Base-by-base conservation (phyloP, 148 eudicot species). In the Suaeda aralocaspica region DNA sequence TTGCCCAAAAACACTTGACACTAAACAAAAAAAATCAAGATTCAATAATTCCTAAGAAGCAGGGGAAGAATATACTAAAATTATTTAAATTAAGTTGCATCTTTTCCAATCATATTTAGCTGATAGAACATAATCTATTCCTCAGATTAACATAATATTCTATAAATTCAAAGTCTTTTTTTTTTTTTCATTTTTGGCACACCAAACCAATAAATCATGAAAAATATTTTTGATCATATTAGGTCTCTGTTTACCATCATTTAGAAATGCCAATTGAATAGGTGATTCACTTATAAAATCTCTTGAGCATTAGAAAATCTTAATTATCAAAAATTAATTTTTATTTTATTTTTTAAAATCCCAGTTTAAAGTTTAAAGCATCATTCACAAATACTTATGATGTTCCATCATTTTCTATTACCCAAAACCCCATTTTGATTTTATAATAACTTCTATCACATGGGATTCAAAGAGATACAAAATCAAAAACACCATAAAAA, bases 221-320 rank as follows among this genome's bases (percentile, higher is more conserved):
- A 41, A 69, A 56, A 71, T 46, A 46, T 46, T 29, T 46, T 12
- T 48, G 48, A 71, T 71, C 59, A 71, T 62, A 61, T 60, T 71
- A 48, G 2, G 22, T 41, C 57, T 42, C 25, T 28, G 64, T 71
- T 11, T 50, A 34, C 21, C 9, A 72, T 49, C 59, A 72, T 34
- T 50, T 9, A 33, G 8, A 21, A 53, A 13, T 46, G n/a, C 18
- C 14, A 46, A 46, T 12, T 12, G 1, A 46, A 15, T 11, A 46
- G 50, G 50, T 46, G 50, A 46, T 28, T 22, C 29, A 42, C 71
- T 5, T 22, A 34, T 4, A 68, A 26, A 34, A n/a, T 15, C 28
- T 49, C 41, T 33, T 1, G 46, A 67, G 26, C 18, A n/a, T n/a
- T 31, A 68, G 6, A 68, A 21, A 29, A 49, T 26, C 60, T 30